phyloP scores from a whole-genome alignment of 148 eudicot species.

The Bassia scoparia region DNA sequence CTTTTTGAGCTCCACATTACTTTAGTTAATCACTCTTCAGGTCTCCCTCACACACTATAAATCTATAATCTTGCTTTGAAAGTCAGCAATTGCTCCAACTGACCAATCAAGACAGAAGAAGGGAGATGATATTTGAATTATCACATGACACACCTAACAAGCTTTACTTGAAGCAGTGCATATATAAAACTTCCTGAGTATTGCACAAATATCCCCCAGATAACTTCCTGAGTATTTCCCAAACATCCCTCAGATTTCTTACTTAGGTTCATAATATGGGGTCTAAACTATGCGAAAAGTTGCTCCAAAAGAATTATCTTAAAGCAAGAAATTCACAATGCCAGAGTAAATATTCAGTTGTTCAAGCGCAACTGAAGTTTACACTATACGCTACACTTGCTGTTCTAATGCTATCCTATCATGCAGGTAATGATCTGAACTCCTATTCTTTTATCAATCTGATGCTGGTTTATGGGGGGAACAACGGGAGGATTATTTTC shows the following conservation, averaged over 20 bases:
- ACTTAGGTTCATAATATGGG: conserved; percentile 13
- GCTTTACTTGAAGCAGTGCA: conserved; percentile 15
- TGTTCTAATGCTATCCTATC: conserved; percentile 6
- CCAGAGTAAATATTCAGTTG: conserved; percentile 2
- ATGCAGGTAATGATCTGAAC: conserved; percentile 23
- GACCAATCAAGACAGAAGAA: background rate
- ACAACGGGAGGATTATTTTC: background rate
- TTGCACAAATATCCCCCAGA: background rate
- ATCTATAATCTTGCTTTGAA: conserved; percentile 26
- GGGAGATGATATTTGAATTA: background rate
- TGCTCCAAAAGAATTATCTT: background rate
- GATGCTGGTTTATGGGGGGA: background rate
- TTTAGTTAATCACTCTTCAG: background rate
- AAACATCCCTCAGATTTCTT: background rate
- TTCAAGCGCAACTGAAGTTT: conserved; percentile 13
- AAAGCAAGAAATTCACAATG: background rate
- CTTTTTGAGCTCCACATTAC: conserved; percentile 14
- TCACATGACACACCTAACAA: conserved; percentile 23
- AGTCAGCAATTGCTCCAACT: conserved; percentile 18
- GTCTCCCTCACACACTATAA: conserved; percentile 16
- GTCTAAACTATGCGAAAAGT: background rate
- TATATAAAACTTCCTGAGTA: background rate
- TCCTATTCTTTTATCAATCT: background rate
- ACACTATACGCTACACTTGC: conserved; percentile 15
- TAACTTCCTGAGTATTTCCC: background rate